phyloP scores from a whole-genome alignment of 2,329 filamentous ascomycete genomes.

The Basipetospora chlamydospora region DNA sequence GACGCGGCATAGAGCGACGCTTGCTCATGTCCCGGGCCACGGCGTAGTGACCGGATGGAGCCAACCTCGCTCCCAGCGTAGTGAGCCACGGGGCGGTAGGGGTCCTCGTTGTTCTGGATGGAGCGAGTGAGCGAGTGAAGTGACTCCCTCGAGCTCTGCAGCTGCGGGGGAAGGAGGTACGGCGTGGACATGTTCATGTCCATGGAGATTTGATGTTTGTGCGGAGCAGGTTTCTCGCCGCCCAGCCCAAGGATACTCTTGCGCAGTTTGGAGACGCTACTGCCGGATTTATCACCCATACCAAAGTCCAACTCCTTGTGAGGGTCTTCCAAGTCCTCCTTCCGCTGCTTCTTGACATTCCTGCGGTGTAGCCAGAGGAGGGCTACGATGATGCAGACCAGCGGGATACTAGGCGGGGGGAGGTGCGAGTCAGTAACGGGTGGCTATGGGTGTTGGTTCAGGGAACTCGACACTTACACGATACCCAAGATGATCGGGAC shows the following conservation, averaged over 20 bases:
- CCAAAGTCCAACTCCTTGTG: constrained; percentile 91
- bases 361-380: constrained; percentile 68
- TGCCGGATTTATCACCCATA: constrained; percentile 38
- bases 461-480: constrained; percentile 39
- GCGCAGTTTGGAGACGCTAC: not conserved
- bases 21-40: constrained; percentile 16
- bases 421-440: too few relatives aligned
- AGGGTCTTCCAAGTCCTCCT: constrained; percentile 74
- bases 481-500: constrained; percentile 56
- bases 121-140: constrained; percentile 72
- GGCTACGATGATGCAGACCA: constrained; percentile 50
- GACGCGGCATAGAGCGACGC: constrained; percentile 32
- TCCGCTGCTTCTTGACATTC: constrained; percentile 53
- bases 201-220: constrained; percentile 48
- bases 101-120: constrained; percentile 63
- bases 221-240: constrained; percentile 36
- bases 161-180: constrained; percentile 77
- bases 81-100: constrained; percentile 53
- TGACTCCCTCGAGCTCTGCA: constrained; percentile 71
- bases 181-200: constrained; percentile 66
- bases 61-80: constrained; percentile 43
- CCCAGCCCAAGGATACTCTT: constrained; percentile 29
- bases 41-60: constrained; percentile 39
- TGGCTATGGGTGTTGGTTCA: too few relatives aligned
- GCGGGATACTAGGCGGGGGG: constrained; percentile 49